A percentile compares a stretch with the other conserved stretches of the same genome.
phyloP scores from a whole-genome alignment of 2,329 filamentous ascomycete genomes.

The Juglanconis sp. region DNA sequence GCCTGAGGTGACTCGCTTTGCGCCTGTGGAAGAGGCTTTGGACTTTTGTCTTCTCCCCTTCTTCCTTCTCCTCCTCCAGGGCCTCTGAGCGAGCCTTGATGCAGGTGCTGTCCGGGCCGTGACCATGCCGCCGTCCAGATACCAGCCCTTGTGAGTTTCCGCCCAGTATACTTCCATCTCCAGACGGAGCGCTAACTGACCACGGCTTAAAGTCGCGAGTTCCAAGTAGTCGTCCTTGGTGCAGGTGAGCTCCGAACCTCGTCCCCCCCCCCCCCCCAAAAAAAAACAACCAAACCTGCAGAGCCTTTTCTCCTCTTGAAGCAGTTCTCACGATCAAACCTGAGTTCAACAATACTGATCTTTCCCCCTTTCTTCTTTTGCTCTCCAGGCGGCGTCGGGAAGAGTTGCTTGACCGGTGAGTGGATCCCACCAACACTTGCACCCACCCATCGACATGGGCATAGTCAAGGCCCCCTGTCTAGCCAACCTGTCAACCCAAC shows the following conservation, averaged over 20 bases:
- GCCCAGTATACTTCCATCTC: not conserved
- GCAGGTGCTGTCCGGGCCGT: conserved; percentile 14
- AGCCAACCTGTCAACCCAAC: conserved; percentile 10
- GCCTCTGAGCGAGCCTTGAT: conserved; percentile 9
- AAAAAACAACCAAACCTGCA: too few relatives aligned
- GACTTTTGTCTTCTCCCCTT: not conserved
- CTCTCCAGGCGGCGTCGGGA: conserved; percentile 75
- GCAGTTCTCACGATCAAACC: not conserved
- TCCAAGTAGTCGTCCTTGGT: conserved; percentile 78
- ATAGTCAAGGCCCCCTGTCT: conserved; percentile 16
- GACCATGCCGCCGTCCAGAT: conserved; percentile 18
- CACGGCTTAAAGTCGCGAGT: conserved; percentile 59
- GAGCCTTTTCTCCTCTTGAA: conserved; percentile 7
- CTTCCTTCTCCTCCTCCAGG: not conserved
- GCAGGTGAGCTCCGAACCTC: conserved; percentile 54
- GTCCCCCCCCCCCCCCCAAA: conserved; percentile 10
- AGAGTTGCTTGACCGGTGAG: conserved; percentile 86
- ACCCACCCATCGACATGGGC: conserved; percentile 15
- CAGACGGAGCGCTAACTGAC: not conserved
- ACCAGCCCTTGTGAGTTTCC: conserved; percentile 18
- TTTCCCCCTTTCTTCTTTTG: conserved; percentile 13
- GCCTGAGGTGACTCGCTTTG: conserved; percentile 4
- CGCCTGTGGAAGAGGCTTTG: conserved; percentile 2
- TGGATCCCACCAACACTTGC: conserved; percentile 16
- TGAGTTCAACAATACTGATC: conserved; percentile 26